Base-by-base conservation (phyloP, 163 green algal species). In the Coccomyxa subellipsoidea region DNA sequence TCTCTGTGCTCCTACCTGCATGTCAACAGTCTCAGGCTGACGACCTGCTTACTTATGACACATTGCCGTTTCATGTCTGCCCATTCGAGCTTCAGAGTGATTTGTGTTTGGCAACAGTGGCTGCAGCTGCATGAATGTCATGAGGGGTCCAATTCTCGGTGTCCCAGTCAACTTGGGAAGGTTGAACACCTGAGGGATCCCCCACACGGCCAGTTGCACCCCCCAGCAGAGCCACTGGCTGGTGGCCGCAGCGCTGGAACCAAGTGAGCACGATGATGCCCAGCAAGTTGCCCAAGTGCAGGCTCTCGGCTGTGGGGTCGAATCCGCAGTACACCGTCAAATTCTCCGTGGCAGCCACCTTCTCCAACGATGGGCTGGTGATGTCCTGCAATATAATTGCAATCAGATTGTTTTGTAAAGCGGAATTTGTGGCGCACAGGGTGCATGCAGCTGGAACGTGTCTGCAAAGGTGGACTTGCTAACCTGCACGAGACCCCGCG, bases 261-360 rank as follows among this genome's bases (percentile, higher is more conserved):
- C 97, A 99, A 0, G 92, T 86, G 37, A 99, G 92, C 71, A 99
- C 96, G 27, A 99, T 92, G 89, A 99, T 97, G 71, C 96, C 95
- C 38, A 99, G 91, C 54, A 99, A 90, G 91, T 99, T 98, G 37
- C 97, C 96, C 37, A 94, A 85, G 86, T 99, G 96, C 80, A 99
- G 84, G 82, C 88, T 95, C 83, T 99, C 95, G 12, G 97, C 96
- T 8, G 96, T 99, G 27, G 96, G 96, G 86, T 99, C 96, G 84
- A 99, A 98, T 34, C 94, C 95, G 82, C 92, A 96, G 85, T 96
- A 96, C 1, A 98, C 88, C 9, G 83, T 82, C 75, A 95, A 83
- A 0, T 32, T 69, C 32, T 86, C 84, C 23, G 70, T n/a, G 18
- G 32, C 70, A 34, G 76, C 76, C 38, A n/a, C 76, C 66, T 36